These are phyloP conservation scores for Coniochaeta sp. DNA, from an alignment of 2,329 filamentous ascomycete genomes.

Conservation along the genomic window DNA sequence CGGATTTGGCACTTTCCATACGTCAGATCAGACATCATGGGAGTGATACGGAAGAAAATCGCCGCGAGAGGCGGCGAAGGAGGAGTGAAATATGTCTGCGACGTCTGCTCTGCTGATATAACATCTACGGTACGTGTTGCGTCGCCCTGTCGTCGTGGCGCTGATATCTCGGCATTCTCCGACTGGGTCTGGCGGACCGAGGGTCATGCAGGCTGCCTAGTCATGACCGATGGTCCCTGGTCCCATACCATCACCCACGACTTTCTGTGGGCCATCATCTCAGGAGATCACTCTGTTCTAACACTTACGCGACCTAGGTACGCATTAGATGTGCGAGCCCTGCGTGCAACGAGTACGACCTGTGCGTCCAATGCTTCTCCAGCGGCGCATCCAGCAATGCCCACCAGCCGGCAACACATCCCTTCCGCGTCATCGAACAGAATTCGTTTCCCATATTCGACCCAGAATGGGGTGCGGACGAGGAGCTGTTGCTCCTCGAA, in stretches of 20 bases:
- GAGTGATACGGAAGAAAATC: conserved; percentile 93
- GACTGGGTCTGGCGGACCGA: neutral
- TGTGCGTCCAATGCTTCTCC: conserved; percentile 92
- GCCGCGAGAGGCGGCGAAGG: conserved; percentile 78
- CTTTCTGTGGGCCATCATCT: conserved; percentile 4
- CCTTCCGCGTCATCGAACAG: conserved; percentile 92
- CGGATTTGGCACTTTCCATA: neutral
- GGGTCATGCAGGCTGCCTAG: neutral
- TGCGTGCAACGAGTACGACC: conserved; percentile 86
- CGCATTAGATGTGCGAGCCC: conserved; percentile 85
- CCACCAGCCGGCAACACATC: conserved; percentile 80
- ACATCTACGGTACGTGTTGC: conserved; percentile 74
- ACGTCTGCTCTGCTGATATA: conserved; percentile 93
- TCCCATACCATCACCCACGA: neutral
- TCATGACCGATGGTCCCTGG: neutral
- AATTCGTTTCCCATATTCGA: conserved; percentile 97
- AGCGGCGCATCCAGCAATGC: conserved; percentile 72
- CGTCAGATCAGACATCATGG: conserved; percentile 49
- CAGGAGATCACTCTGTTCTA: neutral
- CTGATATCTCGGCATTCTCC: conserved; percentile 2
- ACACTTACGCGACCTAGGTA: conserved; percentile 50
- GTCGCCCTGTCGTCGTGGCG: conserved; percentile 4
- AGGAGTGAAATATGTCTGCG: conserved; percentile 92
- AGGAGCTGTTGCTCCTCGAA: conserved; percentile 88
- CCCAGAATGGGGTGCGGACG: conserved; percentile 92